phyloP scores from a whole-genome alignment of 2,329 filamentous ascomycete species.

The Ceratocystis ficicola region DNA sequence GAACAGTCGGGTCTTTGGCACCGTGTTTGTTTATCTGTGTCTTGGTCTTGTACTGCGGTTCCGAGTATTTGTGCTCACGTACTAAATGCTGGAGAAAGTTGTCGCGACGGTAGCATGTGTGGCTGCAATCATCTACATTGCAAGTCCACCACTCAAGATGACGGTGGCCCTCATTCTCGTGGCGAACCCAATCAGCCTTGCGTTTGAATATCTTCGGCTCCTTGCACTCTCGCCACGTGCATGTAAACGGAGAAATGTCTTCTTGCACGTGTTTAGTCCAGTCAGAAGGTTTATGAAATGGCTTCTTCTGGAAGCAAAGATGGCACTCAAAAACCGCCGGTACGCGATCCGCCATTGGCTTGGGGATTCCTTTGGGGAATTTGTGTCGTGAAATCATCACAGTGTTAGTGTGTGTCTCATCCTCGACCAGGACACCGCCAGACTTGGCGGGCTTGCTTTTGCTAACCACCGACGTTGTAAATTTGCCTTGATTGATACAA shows the following conservation, averaged over 20 bases:
- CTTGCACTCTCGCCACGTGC: conserved; percentile 70
- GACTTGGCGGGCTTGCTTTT: conserved; percentile 47
- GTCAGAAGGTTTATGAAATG: conserved; percentile 80
- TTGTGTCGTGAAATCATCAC: conserved; percentile 57
- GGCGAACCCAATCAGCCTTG: conserved; percentile 90
- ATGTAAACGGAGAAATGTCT: conserved; percentile 85
- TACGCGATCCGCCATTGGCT: conserved; percentile 63
- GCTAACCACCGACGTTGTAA: conserved; percentile 48
- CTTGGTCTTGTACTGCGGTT: conserved; percentile 69
- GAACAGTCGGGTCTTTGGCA: conserved; percentile 55
- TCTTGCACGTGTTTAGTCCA: conserved; percentile 97
- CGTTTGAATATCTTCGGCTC: conserved; percentile 89
- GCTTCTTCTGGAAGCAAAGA: conserved; percentile 74
- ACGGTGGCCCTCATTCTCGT: conserved; percentile 83
- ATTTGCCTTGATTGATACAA: conserved; percentile 58
- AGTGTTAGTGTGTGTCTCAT: conserved; percentile 57
- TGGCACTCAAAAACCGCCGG: conserved; percentile 85
- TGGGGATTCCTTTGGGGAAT: conserved; percentile 69
- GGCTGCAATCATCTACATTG: conserved; percentile 64
- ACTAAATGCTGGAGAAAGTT: conserved; percentile 91
- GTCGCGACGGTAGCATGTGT: conserved; percentile 75
- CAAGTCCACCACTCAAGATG: conserved; percentile 89
- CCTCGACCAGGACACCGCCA: conserved; percentile 37
- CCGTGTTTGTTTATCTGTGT: conserved; percentile 50
- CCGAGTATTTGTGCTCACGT: conserved; percentile 74